phyloP scores from a whole-genome alignment of 2,329 filamentous ascomycete genomes.

The Penicillium sp. region DNA sequence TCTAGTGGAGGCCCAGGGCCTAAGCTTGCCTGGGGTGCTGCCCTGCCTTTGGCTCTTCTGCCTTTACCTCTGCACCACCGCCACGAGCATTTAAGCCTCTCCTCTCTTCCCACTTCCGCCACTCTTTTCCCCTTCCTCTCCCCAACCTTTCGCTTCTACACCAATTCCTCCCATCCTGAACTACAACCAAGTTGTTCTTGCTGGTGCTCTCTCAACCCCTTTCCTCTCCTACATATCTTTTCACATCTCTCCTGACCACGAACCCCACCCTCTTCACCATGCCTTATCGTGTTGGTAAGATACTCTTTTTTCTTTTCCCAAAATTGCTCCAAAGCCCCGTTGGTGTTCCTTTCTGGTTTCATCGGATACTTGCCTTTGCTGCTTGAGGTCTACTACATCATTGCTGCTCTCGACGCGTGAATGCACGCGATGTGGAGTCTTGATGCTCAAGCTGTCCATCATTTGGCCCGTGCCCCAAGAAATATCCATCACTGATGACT shows the following conservation, averaged over 20 bases:
- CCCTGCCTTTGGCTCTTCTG: neutral
- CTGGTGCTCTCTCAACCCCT: neutral
- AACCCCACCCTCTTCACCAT: slow-evolving; percentile 13
- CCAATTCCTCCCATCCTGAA: neutral
- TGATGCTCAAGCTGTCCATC: slow-evolving; percentile 7
- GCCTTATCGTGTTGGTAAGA: slow-evolving; percentile 39
- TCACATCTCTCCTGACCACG: neutral
- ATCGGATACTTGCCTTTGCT: neutral
- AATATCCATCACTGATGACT: neutral
- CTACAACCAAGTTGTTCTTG: neutral
- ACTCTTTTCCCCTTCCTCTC: neutral
- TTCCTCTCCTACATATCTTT: neutral
- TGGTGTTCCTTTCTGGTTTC: neutral
- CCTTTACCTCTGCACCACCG: neutral
- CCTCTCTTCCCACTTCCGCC: neutral
- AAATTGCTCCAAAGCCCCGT: neutral
- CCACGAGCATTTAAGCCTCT: neutral
- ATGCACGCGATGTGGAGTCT: neutral
- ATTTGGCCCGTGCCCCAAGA: slow-evolving; percentile 14
- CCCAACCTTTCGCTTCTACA: neutral
- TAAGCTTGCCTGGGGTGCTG: neutral
- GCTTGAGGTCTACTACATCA: no score
- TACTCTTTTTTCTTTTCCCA: neutral
- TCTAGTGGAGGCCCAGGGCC: neutral
- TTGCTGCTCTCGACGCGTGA: neutral